Evolutionary conservation across 192 early-diverging fungal genomes (phyloP), one percentile per base, ranked within the genome.

Genomic region (Diversispora eburnea): DNA sequence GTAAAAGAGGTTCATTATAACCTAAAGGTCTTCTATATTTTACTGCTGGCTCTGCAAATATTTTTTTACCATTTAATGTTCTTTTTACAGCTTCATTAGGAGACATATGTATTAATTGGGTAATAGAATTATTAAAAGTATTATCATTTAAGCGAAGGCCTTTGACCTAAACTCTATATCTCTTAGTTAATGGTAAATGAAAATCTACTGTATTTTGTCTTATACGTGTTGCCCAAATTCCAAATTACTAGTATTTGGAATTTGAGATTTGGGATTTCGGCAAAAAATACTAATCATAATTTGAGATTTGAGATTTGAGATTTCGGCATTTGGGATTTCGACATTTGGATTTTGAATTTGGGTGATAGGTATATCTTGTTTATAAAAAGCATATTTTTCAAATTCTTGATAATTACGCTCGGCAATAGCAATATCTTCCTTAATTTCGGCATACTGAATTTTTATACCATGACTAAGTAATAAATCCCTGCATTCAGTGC

Each of bases 1-100:
- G 65, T 49, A 67, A 67, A 49, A 67, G 65, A 52, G 20, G 10
- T 41, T 67, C 65, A 51, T 51, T 49, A 67, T 67, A 67, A 20
- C 65, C 65, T n/a, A 67, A 1, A 9, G 65, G 65, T 67, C 48
- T 47, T 9, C 47, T 67, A 49, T 67, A 5, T 19, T 67, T 67
- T 49, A 49, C 47, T 4, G 65, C 1, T 0, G 46, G 5, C 49
- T 49, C 49, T 20, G 65, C 65, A 19, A 65, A 17, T 65, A 65
- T 65, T 65, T 65, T 65, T 65, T 65, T 3, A 7, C 63, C 19
- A 2, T 65, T 65, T 65, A 65, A 65, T 65, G 25, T 2, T 33
- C 25, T 33, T 33, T 33, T 33, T 33, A 33, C 25, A 33, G 25
- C 25, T 33, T 33, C 1, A 19, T n/a, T 19, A 33, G 25, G 25